Evolutionary conservation across 306 rosid genomes (phyloP), one percentile per base, ranked within the genome.

Genomic region (Vigna unguiculata): DNA sequence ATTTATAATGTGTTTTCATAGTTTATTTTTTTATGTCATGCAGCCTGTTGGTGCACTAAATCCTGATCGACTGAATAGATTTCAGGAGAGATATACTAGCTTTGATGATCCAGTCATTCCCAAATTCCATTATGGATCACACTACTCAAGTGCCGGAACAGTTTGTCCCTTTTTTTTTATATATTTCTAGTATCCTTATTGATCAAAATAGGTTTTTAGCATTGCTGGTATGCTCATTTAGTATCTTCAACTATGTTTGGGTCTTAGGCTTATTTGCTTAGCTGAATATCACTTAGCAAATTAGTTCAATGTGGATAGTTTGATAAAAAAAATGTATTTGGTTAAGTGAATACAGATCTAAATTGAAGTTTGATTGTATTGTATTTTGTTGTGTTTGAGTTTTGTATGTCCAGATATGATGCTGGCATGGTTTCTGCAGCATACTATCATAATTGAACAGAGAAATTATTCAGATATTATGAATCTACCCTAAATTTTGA

Each of bases 61-160:
- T 84, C 70, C 93, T 60, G 92, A 91, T 69, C 97, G 99, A 55
- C 83, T 92, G 69, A 80, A 85, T 70, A 90, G 91, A 76, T 89
- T 92, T 85, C 96, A 92, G 87, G 97, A 95, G 92, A 87, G 99
- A 86, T 95, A 92, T 80, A 76, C 89, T 63, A 92, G 93, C 85
- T 95, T 95, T 75, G 99, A 95, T 85, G 99, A 95, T 89, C 99
- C 99, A 11, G 77, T 92, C 84, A 95, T 92, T 74, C 97, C 99
- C 78, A 95, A 92, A 82, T 95, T 95, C 74, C 99, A 92, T 87
- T 95, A 92, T 46, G 97, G 99, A 79, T 95, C 99, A 69, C 97
- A 95, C 87, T 95, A 91, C 86, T 95, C 99, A 5, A 95, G 97
- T 87, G 99, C 99, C 34, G 99, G 97, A 88, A 92, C 99, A 66